A percentile compares a stretch with the other conserved stretches of the same genome.
phyloP scores from a whole-genome alignment of 1,284 basidiomycete species.

The Cryptococcus sp. region DNA sequence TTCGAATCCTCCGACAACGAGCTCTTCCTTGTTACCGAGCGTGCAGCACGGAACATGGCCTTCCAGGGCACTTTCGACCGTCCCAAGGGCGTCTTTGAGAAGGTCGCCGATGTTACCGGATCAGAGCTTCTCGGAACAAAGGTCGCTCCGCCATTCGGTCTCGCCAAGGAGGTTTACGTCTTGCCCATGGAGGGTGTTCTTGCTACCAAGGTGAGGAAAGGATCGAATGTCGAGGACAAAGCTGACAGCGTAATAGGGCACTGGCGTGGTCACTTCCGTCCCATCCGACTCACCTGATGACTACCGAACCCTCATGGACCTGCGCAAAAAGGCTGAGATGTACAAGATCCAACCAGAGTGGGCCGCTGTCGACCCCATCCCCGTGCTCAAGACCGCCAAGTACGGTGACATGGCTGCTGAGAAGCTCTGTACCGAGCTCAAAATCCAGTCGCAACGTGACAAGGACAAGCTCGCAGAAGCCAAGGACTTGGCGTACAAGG shows the following conservation, averaged over 20 bases:
- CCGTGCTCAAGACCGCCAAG: constrained; percentile 83
- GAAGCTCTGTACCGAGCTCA: constrained; percentile 82
- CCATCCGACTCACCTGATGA: constrained; percentile 99
- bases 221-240: not conserved
- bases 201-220: constrained; percentile 71
- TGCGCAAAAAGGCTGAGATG: constrained; percentile 95
- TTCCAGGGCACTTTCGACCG: constrained; percentile 81
- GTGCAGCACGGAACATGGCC: constrained; percentile 95
- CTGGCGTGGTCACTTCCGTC: constrained; percentile 97
- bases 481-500: constrained; percentile 97
- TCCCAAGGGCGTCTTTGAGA: constrained; percentile 68
- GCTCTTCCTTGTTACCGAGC: constrained; percentile 85
- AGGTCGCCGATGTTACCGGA: constrained; percentile 76
- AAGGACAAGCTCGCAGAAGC: constrained; percentile 89
- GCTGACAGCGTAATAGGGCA: constrained; percentile 63
- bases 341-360: constrained; percentile 94
- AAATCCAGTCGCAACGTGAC: constrained; percentile 96
- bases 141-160: constrained; percentile 82
- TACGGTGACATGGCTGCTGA: constrained; percentile 92
- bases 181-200: constrained; percentile 98
- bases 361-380: constrained; percentile 81
- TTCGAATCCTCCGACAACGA: constrained; percentile 82
- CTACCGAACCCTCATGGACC: constrained; percentile 84
- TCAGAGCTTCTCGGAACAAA: constrained; percentile 82
- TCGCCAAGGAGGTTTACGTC: constrained; percentile 88